Evolutionary conservation across 1,284 basidiomycete species (phyloP).

Genomic region (Neonothopanus nambi): DNA sequence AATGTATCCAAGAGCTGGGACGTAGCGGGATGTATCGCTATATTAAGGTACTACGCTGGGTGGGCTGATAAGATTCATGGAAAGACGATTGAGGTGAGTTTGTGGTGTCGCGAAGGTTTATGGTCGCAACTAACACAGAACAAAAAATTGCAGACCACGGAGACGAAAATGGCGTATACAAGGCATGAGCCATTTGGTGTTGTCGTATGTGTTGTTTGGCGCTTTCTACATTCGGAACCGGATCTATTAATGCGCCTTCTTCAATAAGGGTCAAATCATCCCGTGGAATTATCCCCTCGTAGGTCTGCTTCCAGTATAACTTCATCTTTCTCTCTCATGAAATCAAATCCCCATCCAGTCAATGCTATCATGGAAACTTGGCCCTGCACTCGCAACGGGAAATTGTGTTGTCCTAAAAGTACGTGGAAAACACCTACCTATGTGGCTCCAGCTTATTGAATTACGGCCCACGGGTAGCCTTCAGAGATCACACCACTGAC

Average conservation of each 20-base stretch:
- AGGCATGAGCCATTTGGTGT: conserved; percentile 86
- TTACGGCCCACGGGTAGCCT: conserved; percentile 42
- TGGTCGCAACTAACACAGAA: neutral
- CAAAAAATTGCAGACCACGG: conserved; percentile 44
- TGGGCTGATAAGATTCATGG: too few relatives aligned
- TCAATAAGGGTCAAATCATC: too few relatives aligned
- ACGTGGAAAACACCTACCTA: neutral
- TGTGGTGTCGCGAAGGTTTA: too few relatives aligned
- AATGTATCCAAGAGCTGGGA: neutral
- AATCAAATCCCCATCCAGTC: conserved; percentile 39
- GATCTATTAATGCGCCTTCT: neutral
- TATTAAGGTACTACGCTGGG: neutral
- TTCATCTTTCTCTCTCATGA: too few relatives aligned
- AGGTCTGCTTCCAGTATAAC: too few relatives aligned
- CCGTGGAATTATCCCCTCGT: conserved; percentile 33
- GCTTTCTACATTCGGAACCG: neutral
- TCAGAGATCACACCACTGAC: conserved; percentile 86
- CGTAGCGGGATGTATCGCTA: neutral
- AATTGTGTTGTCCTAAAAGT: conserved; percentile 77
- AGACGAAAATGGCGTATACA: conserved; percentile 72
- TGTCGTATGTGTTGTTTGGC: conserved; percentile 27
- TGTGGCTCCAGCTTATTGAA: too few relatives aligned
- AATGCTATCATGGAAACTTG: conserved; percentile 79
- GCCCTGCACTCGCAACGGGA: conserved; percentile 80
- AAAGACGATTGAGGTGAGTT: too few relatives aligned